Percentiles rank a stretch among this genome's conserved stretches.
Evolutionary conservation across 805 yeast species (phyloP).

Genomic region (Pichia ethanolica): DNA sequence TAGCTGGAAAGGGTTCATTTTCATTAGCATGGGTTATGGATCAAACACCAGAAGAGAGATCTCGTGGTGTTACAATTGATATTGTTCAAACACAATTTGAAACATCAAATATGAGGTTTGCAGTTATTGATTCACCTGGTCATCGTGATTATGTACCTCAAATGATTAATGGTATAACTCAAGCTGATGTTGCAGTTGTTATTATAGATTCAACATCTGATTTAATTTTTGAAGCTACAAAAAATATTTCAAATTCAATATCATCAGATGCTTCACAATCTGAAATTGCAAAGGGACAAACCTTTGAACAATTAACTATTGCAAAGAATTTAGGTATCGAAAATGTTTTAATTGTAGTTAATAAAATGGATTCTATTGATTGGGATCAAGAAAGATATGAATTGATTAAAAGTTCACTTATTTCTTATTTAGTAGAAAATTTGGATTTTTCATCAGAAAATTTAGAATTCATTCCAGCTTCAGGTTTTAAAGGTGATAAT

Average conservation of each 20-base stretch:
- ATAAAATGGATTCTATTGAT: slow-evolving; percentile 58
- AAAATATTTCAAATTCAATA: slow-evolving; percentile 35
- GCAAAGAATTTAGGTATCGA: slow-evolving; percentile 64
- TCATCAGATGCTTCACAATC: not conserved
- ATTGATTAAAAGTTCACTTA: slow-evolving; percentile 41
- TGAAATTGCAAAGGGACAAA: slow-evolving; percentile 52
- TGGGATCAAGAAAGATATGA: slow-evolving; percentile 51
- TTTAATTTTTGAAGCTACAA: slow-evolving; percentile 41
- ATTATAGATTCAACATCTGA: slow-evolving; percentile 64
- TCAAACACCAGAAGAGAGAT: slow-evolving; percentile 68
- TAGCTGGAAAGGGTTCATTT: slow-evolving; percentile 68
- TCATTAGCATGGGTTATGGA: slow-evolving; percentile 85
- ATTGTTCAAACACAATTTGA: slow-evolving; percentile 63
- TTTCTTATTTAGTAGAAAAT: slow-evolving; percentile 42
- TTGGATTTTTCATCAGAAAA: slow-evolving; percentile 40
- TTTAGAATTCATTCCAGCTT: slow-evolving; percentile 54
- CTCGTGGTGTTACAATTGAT: slow-evolving; percentile 74
- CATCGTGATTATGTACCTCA: slow-evolving; percentile 79
- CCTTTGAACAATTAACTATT: slow-evolving; percentile 68
- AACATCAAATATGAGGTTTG: slow-evolving; percentile 45
- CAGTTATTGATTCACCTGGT: slow-evolving; percentile 81
- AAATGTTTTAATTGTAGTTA: slow-evolving; percentile 52
- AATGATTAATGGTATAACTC: slow-evolving; percentile 77
- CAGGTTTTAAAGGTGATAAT: slow-evolving; percentile 63
- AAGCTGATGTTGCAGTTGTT: slow-evolving; percentile 67